Conservation (phyloP, 495 filamentous ascomycete species). For the Podospora tetraspora region DNA sequence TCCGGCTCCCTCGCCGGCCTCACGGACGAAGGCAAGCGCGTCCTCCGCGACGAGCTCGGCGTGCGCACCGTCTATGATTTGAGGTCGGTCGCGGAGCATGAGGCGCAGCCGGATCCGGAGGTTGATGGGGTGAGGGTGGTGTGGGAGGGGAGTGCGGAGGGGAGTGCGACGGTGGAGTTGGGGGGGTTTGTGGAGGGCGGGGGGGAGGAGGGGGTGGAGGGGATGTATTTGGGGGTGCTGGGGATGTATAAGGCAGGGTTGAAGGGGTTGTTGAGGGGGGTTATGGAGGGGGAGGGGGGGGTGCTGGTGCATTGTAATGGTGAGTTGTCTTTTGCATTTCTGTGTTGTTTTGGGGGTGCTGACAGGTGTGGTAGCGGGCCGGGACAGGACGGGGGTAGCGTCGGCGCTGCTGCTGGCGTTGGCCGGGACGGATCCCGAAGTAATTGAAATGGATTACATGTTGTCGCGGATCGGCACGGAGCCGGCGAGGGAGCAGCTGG, state of each 20-base stretch:
- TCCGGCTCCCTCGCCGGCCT: conserved; percentile 38
- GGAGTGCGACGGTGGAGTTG: conserved; percentile 30
- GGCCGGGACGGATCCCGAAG: conserved; percentile 41
- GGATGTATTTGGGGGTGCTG: conserved; percentile 42
- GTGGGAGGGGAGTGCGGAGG: conserved; percentile 31
- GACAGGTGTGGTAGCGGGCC: conserved; percentile 41
- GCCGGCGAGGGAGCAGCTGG: conserved; percentile 37
- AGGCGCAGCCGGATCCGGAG: conserved; percentile 30
- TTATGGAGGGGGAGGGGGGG: conserved; percentile 29
- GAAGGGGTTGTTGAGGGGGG: conserved; percentile 34
- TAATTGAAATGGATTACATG: conserved; percentile 49
- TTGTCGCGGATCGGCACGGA: conserved; percentile 45
- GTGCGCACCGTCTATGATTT: conserved; percentile 43
- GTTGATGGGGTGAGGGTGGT: conserved; percentile 38
- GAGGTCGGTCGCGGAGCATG: conserved; percentile 36
- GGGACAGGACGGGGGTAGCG: conserved; percentile 60
- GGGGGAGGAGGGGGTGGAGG: conserved; percentile 36
- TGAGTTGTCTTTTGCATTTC: conserved; percentile 31
- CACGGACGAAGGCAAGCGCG: conserved; percentile 30
- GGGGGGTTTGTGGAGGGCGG: conserved; percentile 35
- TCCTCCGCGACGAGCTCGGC: conserved; percentile 34
- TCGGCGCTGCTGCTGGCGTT: conserved; percentile 53
- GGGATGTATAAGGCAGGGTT: conserved; percentile 32
- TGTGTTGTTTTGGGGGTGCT: too few relatives aligned
- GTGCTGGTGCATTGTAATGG: conserved; percentile 50